Base-by-base conservation (phyloP, 2,329 filamentous ascomycete genomes). In the Colletotrichum chlorophyti region DNA sequence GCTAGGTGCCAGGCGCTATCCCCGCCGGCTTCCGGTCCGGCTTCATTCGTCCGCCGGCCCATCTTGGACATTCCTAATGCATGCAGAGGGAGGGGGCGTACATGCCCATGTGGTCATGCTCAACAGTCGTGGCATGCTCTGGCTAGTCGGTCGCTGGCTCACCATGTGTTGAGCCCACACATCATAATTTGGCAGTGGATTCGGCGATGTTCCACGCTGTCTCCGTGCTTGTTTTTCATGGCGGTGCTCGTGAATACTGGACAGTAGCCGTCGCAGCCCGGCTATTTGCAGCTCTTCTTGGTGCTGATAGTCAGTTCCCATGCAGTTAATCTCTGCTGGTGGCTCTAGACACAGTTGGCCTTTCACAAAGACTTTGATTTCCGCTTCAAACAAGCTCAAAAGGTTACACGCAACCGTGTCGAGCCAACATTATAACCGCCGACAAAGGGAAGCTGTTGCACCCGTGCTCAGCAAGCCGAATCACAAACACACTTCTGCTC, bases 61-160 rank as follows among this genome's bases (percentile, higher is more conserved):
- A 35, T 31, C 29, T 60, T 49, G 45, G 35, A 41, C 19, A 40
- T 55, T 34, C 41, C 63, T 64, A 51, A 69, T 69, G 70, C 69
- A 66, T 63, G 58, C 52, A 70, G 68, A 46, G 19, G 48, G 35
- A n/a, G 57, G 41, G 41, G 49, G 21, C 57, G 23, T 61, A 62
- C 42, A 53, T 40, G 53, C 35, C 48, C 58, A 59, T 60, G 53
- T 53, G 53, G 58, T 47, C 58, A 60, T 42, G 27, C 40, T 27
- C 46, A 52, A 45, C 46, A 52, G 61, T 76, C 73, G 72, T 76
- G 73, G 73, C 73, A 75, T 58, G 64, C 63, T 64, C 69, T 72
- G 66, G 71, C 65, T 65, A 69, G 69, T 63, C 63, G 52, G 64
- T 61, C 47, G 34, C 59, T 26, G 49, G 52, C 24, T 47, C 46